These are phyloP conservation scores for Syncephalastrum monosporum DNA, from an alignment of 371 early-diverging fungal genomes.

Conservation along the genomic window DNA sequence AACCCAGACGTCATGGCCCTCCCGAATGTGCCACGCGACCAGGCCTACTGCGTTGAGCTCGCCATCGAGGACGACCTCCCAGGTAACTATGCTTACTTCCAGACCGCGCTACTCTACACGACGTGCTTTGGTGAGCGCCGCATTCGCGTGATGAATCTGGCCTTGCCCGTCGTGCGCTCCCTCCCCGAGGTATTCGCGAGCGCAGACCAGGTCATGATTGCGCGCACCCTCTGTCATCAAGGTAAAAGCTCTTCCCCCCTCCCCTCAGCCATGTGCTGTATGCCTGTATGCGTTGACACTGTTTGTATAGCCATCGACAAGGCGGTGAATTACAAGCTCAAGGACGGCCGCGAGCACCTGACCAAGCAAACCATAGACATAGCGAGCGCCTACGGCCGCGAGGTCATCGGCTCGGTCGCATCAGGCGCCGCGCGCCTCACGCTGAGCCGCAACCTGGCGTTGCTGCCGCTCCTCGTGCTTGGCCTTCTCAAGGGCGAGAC, in stretches of 20 bases:
- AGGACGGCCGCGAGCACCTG: conserved; percentile 77
- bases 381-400: conserved; percentile 62
- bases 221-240: conserved; percentile 65
- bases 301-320: conserved; percentile 57
- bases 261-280: too few relatives aligned
- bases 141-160: conserved; percentile 94
- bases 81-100: conserved; percentile 77
- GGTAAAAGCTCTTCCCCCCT: too few relatives aligned
- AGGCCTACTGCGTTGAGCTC: conserved; percentile 81
- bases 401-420: conserved; percentile 52
- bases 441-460: conserved; percentile 64
- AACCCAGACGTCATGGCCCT: conserved; percentile 82
- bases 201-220: conserved; percentile 72
- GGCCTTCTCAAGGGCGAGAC: conserved; percentile 64
- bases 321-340: conserved; percentile 65
- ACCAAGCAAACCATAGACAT: conserved; percentile 63
- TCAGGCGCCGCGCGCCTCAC: conserved; percentile 57
- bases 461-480: conserved; percentile 68
- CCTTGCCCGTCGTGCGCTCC: conserved; percentile 81
- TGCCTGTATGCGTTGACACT: too few relatives aligned
- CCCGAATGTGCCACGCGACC: conserved; percentile 85
- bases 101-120: conserved; percentile 96
- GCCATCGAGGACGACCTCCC: conserved; percentile 75
- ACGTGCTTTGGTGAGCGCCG: conserved; percentile 84
- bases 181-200: conserved; percentile 68